phyloP scores from a whole-genome alignment of 2,329 filamentous ascomycete genomes.

The Trichophyton equinum region DNA sequence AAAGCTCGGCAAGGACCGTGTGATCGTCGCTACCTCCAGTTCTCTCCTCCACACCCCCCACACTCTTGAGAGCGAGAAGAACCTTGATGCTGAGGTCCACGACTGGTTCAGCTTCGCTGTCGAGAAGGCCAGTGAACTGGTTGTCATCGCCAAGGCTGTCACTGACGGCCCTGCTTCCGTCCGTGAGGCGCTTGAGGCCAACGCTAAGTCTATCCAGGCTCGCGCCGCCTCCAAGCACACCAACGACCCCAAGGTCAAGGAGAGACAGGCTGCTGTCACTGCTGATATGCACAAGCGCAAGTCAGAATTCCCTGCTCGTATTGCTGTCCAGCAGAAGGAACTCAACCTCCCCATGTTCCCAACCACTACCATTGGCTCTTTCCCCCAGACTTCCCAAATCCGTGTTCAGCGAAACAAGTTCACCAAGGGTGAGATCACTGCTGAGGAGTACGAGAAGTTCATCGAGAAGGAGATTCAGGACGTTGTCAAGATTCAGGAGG shows the following conservation, averaged over 20 bases:
- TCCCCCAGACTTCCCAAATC: conserved; percentile 99
- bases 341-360: conserved; percentile 94
- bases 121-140: conserved; percentile 86
- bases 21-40: conserved; percentile 92
- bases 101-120: conserved; percentile 98
- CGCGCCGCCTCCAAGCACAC: conserved; percentile 87
- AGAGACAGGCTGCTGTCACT: conserved; percentile 80
- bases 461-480: conserved; percentile 98
- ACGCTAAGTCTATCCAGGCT: conserved; percentile 84
- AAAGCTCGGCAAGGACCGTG: conserved; percentile 93
- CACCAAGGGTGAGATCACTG: conserved; percentile 94
- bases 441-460: conserved; percentile 91
- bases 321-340: conserved; percentile 77
- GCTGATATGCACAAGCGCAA: conserved; percentile 81
- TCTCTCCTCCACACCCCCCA: conserved; percentile 97
- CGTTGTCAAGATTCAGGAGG: conserved; percentile 92
- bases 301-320: conserved; percentile 74
- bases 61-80: conserved; percentile 97
- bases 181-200: conserved; percentile 81
- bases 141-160: conserved; percentile 91
- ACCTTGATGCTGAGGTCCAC: conserved; percentile 79
- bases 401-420: conserved; percentile 94
- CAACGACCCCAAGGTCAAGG: conserved; percentile 96
- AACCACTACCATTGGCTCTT: conserved; percentile 97
- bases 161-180: conserved; percentile 83